A percentile compares a stretch with the other conserved stretches of the same genome.
phyloP scores from a whole-genome alignment of 148 eudicot genomes.

The Linanthus parryae region DNA sequence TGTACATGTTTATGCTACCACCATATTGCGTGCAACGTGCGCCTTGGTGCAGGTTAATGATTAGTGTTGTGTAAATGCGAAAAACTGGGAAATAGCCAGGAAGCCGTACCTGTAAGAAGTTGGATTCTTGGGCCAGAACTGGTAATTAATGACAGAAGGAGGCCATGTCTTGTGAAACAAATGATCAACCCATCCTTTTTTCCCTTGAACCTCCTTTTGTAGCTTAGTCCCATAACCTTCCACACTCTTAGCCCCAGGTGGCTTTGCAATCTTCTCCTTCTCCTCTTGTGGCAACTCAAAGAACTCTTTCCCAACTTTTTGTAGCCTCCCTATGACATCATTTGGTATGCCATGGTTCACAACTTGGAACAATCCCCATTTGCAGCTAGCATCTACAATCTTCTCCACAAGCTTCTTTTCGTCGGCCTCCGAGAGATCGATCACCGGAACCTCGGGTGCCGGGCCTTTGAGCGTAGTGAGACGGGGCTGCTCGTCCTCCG shows the following conservation, averaged over 20 bases:
- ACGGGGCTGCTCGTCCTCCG: slow-evolving; percentile 41
- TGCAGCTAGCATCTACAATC: slow-evolving; percentile 26
- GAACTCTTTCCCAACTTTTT: slow-evolving; percentile 36
- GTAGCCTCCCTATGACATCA: slow-evolving; percentile 24
- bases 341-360: slow-evolving; percentile 44
- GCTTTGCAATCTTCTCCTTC: slow-evolving; percentile 47
- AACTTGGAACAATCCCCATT: slow-evolving; percentile 54
- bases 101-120: slow-evolving; percentile 47
- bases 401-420: slow-evolving; percentile 16
- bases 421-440: slow-evolving; percentile 21
- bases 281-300: slow-evolving; percentile 45
- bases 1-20: too few species aligned
- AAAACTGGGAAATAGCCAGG: not conserved
- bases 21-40: not conserved
- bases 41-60: not conserved
- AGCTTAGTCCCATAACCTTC: slow-evolving; percentile 70
- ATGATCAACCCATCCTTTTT: slow-evolving; percentile 85
- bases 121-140: slow-evolving; percentile 78
- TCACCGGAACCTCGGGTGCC: slow-evolving; percentile 31
- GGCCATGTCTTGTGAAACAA: slow-evolving; percentile 82
- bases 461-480: slow-evolving; percentile 29
- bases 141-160: slow-evolving; percentile 40
- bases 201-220: slow-evolving; percentile 45
- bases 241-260: slow-evolving; percentile 23
- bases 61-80: not conserved